Evolutionary conservation across 371 early-diverging fungal genomes (phyloP).

Genomic region (Smittium mucronatum): DNA sequence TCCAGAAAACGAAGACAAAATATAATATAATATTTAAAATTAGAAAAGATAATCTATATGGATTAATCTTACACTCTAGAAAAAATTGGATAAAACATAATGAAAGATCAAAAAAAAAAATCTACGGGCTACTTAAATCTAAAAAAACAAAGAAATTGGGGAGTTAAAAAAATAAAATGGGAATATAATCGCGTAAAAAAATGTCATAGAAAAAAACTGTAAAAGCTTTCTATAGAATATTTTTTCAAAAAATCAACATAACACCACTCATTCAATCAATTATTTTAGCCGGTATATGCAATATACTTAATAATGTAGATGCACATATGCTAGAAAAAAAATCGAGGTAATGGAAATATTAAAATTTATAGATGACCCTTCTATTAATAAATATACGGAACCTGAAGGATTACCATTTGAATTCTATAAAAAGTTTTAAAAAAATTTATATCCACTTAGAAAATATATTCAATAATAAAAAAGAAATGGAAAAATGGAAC

Average conservation of each 20-base stretch:
- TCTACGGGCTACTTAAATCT: neutral
- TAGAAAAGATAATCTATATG: neutral
- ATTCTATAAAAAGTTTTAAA: slow-evolving; percentile 8
- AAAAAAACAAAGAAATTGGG: slow-evolving; percentile 2
- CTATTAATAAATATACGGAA: slow-evolving; percentile 11
- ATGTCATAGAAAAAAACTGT: neutral
- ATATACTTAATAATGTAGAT: too few species aligned
- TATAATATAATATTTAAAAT: neutral
- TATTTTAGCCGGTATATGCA: too few species aligned
- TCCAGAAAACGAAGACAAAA: neutral
- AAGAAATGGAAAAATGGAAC: neutral
- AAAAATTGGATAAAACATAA: neutral
- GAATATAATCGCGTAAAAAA: neutral
- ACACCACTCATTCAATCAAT: neutral
- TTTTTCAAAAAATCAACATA: neutral
- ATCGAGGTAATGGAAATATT: too few species aligned
- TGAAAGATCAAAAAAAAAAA: slow-evolving; percentile 6
- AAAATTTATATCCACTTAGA: neutral
- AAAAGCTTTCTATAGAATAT: neutral
- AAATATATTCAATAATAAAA: neutral
- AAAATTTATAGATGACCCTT: neutral
- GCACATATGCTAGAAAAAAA: too few species aligned
- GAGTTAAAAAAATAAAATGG: neutral
- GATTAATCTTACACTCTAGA: neutral
- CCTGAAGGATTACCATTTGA: slow-evolving; percentile 13